Conservation (phyloP, 441 rosid genomes). For the Raphanus hybrid region DNA sequence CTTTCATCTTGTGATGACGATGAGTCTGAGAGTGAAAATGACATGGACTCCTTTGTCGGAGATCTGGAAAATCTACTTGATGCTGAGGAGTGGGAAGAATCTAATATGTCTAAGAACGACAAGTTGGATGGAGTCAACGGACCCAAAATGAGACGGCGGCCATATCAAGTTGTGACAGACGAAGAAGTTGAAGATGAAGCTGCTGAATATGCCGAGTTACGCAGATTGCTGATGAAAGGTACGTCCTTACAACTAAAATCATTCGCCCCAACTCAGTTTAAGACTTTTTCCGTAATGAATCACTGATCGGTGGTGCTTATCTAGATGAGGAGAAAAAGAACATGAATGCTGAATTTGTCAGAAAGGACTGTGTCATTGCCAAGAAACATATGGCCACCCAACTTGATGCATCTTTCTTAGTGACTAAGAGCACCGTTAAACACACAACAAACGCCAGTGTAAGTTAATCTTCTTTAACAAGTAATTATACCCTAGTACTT, state of each 20-base stretch:
- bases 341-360: conserved; percentile 53
- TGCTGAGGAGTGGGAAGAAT: conserved; percentile 93
- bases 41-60: conserved; percentile 98
- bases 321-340: conserved; percentile 89
- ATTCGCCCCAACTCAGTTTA: conserved; percentile 2
- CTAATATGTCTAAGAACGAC: conserved; percentile 66
- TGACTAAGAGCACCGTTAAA: conserved; percentile 48
- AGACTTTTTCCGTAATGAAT: conserved; percentile 12
- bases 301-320: conserved; percentile 32
- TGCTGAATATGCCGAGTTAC: conserved; percentile 89
- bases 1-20: conserved; percentile 85
- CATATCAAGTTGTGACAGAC: conserved; percentile 78
- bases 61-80: conserved; percentile 98
- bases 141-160: conserved; percentile 89
- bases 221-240: conserved; percentile 98
- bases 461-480: conserved; percentile 20
- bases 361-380: conserved; percentile 54
- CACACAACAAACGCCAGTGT: conserved; percentile 65
- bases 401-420: conserved; percentile 48
- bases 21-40: conserved; percentile 91
- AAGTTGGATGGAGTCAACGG: conserved; percentile 87
- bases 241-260: conserved; percentile 37
- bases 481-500: conserved; percentile 9
- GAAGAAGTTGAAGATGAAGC: conserved; percentile 98
- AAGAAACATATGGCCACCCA: conserved; percentile 50